phyloP scores from a whole-genome alignment of 768 basidiomycete species.

The Serendipita vermifera region DNA sequence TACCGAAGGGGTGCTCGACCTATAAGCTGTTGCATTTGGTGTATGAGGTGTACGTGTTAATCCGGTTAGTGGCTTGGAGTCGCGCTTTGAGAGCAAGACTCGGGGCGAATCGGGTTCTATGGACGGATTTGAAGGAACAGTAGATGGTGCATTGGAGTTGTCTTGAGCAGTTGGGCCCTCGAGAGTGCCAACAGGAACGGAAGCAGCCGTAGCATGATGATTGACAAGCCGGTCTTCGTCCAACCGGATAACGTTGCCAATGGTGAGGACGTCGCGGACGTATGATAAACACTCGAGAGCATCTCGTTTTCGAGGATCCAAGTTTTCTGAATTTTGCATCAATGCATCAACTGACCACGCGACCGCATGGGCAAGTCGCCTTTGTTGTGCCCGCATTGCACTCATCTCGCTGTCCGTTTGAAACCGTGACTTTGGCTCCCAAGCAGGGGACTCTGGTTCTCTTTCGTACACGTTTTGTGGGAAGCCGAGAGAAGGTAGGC shows the following conservation, averaged over 20 bases:
- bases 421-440: slow-evolving; percentile 56
- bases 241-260: slow-evolving; percentile 35
- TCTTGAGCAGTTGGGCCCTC: not conserved
- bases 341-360: slow-evolving; percentile 64
- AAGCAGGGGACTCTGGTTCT: slow-evolving; percentile 45
- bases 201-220: not conserved
- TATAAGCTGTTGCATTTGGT: too few species aligned
- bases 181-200: not conserved
- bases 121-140: not conserved
- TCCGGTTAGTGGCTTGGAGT: not conserved
- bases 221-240: slow-evolving; percentile 54
- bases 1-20: too few species aligned
- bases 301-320: slow-evolving; percentile 38
- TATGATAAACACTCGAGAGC: slow-evolving; percentile 67
- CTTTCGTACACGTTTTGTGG: slow-evolving; percentile 15
- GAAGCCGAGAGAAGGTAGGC: slow-evolving; percentile 36
- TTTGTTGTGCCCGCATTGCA: slow-evolving; percentile 43
- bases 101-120: not conserved
- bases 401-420: slow-evolving; percentile 56
- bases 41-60: not conserved
- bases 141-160: not conserved
- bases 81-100: not conserved
- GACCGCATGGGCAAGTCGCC: slow-evolving; percentile 53
- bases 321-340: slow-evolving; percentile 36
- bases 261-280: slow-evolving; percentile 56